Base-by-base conservation (phyloP, 2,329 filamentous ascomycete species). In the Fusarium sp. region DNA sequence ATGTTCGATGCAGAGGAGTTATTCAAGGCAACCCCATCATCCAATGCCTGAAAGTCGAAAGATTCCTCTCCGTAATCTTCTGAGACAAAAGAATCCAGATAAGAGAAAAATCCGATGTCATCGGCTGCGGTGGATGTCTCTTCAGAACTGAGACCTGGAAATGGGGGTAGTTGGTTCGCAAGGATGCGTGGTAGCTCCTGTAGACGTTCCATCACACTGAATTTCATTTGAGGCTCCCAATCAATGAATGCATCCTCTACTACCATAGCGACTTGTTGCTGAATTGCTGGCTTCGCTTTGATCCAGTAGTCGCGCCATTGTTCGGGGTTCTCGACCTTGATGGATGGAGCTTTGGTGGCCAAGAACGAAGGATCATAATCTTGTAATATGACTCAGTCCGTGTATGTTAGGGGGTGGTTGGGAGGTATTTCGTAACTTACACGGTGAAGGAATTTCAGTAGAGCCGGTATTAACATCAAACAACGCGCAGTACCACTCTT, bases 401-500 rank as follows among this genome's bases (percentile, higher is more conserved):
- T 13, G 13, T 33, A 6, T 17, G 21, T 17, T 15, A 29, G 17
- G 18, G 11, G 6, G 5, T 13, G 6, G 11, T 23, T 6, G 6
- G 47, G 20, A 14, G 11, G 31, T 35, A 36, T 41, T n/a, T 33
- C 25, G 17, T 43, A 29, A 66, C 70, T 66, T 68, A 72, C 70
- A 72, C n/a, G 70, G 70, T 6, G 70, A 72, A 7, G 70, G 70
- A 18, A 71, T 62, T 14, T 68, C 61, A 6, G 59, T 39, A 4
- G 68, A 71, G 17, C 64, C 63, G 14, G 61, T 25, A 6, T 33
- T 47, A 17, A 71, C 14, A 21, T 70, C 33, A 39, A 72, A 71
- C 21, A 71, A 36, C 23, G 65, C 63, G 18, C 66, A 37, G 14
- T 72, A 72, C 66, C 55, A 66, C 23, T 63, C 63, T 45, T 23